A percentile compares a stretch with the other conserved stretches of the same genome.
These are phyloP conservation scores for Bacidia rubella DNA, from an alignment of 495 filamentous ascomycete species.

Conservation along the genomic window DNA sequence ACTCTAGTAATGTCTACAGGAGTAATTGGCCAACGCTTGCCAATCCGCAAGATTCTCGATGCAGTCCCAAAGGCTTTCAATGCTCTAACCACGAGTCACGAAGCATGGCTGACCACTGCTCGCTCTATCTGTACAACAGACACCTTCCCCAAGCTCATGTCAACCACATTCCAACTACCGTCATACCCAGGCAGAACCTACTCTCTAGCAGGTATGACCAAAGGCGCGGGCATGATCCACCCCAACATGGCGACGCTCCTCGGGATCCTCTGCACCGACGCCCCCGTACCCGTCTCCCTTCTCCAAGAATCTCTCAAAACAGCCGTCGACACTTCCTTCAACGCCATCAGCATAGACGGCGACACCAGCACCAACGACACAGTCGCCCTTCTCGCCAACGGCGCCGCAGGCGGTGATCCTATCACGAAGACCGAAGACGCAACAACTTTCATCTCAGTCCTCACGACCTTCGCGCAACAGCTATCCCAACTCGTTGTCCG, in stretches of 20 bases:
- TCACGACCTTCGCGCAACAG: constrained; percentile 66
- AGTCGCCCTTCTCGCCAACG: constrained; percentile 84
- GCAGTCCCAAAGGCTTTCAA: constrained; percentile 64
- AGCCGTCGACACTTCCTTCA: constrained; percentile 78
- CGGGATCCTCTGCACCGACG: constrained; percentile 88
- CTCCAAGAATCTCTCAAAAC: constrained; percentile 57
- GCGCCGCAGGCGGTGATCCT: constrained; percentile 68
- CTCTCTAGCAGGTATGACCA: constrained; percentile 86
- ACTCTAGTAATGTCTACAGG: constrained; percentile 96
- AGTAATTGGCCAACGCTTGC: constrained; percentile 89
- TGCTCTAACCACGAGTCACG: constrained; percentile 57
- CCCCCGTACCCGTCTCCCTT: constrained; percentile 54
- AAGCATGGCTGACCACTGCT: constrained; percentile 75
- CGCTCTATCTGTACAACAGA: constrained; percentile 97
- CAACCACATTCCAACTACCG: constrained; percentile 70
- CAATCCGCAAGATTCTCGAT: constrained; percentile 77
- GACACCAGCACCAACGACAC: constrained; percentile 98
- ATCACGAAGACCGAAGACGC: constrained; percentile 42
- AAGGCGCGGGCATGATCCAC: constrained; percentile 98
- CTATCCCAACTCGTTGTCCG: constrained; percentile 87
- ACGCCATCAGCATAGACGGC: constrained; percentile 92
- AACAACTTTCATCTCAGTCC: constrained; percentile 51
- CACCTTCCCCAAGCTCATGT: constrained; percentile 94
- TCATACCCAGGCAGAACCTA: constrained; percentile 63
- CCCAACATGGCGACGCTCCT: constrained; percentile 98